phyloP scores from a whole-genome alignment of 23 red algal genomes.

The Porphyridium purpureum region DNA sequence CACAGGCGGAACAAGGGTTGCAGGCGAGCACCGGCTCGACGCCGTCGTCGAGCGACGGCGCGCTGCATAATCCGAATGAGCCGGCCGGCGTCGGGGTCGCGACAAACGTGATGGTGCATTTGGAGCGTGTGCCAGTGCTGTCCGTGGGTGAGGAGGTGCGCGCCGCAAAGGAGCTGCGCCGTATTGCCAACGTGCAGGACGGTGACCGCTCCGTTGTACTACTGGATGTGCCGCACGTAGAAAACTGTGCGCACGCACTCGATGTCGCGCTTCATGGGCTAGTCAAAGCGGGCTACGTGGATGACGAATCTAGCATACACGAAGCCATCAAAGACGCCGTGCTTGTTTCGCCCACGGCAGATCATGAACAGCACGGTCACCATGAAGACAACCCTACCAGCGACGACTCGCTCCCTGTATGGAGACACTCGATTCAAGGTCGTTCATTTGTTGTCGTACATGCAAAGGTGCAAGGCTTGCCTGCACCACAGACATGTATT shows the following conservation, averaged over 20 bases:
- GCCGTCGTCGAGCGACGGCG: no score
- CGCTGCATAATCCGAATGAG: no score
- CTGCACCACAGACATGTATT: no score
- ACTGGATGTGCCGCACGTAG: constrained; percentile 16
- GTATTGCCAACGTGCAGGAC: constrained; percentile 13
- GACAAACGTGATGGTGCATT: background rate
- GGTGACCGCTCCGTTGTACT: constrained; percentile 17
- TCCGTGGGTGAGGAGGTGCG: constrained; percentile 38
- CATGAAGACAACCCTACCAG: constrained; percentile 3
- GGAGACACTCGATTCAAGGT: no score
- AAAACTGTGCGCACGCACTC: constrained; percentile 15
- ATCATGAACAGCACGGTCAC: constrained; percentile 16
- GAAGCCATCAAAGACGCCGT: constrained; percentile 15
- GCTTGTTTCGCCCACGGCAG: constrained; percentile 2
- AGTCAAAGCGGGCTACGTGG: constrained; percentile 4
- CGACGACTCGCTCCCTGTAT: constrained; percentile 1
- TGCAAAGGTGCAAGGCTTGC: no score
- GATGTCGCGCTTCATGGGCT: constrained; percentile 14
- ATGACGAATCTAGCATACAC: constrained; percentile 11
- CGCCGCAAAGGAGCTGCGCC: constrained; percentile 32
- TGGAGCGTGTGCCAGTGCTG: constrained; percentile 27
- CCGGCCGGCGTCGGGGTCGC: no score
- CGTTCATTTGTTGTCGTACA: no score
- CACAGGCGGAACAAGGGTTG: no score
- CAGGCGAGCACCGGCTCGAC: no score